These are phyloP conservation scores for Fusarium proliferatum DNA, from an alignment of 2,329 filamentous ascomycete species.

Conservation along the genomic window DNA sequence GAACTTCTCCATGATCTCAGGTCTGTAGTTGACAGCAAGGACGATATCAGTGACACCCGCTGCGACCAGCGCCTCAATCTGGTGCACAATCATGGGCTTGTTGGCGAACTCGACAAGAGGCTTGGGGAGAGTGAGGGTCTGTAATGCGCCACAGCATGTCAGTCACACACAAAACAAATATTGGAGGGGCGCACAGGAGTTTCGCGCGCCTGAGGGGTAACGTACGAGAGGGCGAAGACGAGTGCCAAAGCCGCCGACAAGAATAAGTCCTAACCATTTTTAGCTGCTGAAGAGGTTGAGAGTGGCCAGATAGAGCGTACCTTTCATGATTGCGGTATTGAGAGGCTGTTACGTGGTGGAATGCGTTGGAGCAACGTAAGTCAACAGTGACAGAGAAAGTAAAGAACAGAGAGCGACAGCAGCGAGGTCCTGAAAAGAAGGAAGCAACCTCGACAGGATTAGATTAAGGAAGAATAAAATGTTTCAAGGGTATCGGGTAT, in stretches of 20 bases:
- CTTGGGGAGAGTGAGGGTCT: slow-evolving; percentile 97
- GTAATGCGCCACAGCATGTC: slow-evolving; percentile 39
- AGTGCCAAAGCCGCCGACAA: slow-evolving; percentile 98
- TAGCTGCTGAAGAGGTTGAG: slow-evolving; percentile 20
- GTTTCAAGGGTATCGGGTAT: slow-evolving; percentile 33
- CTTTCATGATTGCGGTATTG: slow-evolving; percentile 51
- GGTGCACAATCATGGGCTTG: slow-evolving; percentile 99
- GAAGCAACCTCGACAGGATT: slow-evolving; percentile 42
- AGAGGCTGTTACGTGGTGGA: slow-evolving; percentile 33
- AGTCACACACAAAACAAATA: slow-evolving; percentile 20
- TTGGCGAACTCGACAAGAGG: slow-evolving; percentile 98
- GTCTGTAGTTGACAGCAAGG: slow-evolving; percentile 97
- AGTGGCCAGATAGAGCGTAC: slow-evolving; percentile 38
- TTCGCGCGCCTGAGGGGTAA: slow-evolving; percentile 30
- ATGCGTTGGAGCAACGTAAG: slow-evolving; percentile 32
- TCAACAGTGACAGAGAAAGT: slow-evolving; percentile 35
- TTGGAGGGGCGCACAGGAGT: slow-evolving; percentile 19
- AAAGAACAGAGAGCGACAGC: slow-evolving; percentile 38
- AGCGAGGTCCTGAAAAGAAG: slow-evolving; percentile 39
- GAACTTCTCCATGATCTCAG: slow-evolving; percentile 96
- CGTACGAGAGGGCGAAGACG: slow-evolving; percentile 94
- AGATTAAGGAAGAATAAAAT: slow-evolving; percentile 38
- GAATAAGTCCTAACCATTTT: slow-evolving; percentile 83
- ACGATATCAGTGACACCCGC: slow-evolving; percentile 98
- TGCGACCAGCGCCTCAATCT: slow-evolving; percentile 92